Evolutionary conservation across 1,284 basidiomycete genomes (phyloP), one percentile per base, ranked within the genome.

Genomic region (Fistulina hepatica): DNA sequence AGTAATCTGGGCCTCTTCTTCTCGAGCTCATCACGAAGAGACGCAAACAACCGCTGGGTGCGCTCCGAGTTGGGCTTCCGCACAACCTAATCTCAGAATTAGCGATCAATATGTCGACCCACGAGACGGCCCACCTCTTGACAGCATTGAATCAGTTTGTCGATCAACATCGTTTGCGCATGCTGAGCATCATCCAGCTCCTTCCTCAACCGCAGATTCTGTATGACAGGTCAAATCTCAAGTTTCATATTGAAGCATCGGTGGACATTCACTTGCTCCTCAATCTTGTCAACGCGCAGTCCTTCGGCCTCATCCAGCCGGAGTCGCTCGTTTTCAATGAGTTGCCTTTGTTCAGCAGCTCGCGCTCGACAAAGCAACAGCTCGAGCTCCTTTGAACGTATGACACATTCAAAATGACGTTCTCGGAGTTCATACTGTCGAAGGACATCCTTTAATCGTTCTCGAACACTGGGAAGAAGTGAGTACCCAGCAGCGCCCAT

Each of bases 321-420:
- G 51, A 45, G 53, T 76, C 80, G n/a, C 55, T 85, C 81, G 23
- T 72, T 70, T 36, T 85, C 80, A 10, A 76, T 75, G 25, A 85
- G 63, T 50, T 85, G 80, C 52, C 79, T 82, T 56, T 86, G 81
- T 50, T 88, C 84, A 8, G 83, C 80, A 15, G 81, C 79, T 55
- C 84, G 74, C 32, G 84, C 85, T 22, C 82, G 73, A 34, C 84
- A 84, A 12, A 89, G 64, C 13, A 89, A 58, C 6, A 89, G 80
- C 53, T 89, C 85, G 16, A 89, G 69, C 56, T 89, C 85, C 58
- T 89, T 89, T 26, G 84, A 88, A 31, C 84, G 78, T 41, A 89
- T 78, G 15, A 89, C 80, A 48, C 82, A 85, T 59, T 88, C 85
- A 48, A 88, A 89, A 64, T 89, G 84, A 52, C 75, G 76, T 59